Conservation (phyloP, 331 rosid species). For the Stylosanthes scabra region DNA sequence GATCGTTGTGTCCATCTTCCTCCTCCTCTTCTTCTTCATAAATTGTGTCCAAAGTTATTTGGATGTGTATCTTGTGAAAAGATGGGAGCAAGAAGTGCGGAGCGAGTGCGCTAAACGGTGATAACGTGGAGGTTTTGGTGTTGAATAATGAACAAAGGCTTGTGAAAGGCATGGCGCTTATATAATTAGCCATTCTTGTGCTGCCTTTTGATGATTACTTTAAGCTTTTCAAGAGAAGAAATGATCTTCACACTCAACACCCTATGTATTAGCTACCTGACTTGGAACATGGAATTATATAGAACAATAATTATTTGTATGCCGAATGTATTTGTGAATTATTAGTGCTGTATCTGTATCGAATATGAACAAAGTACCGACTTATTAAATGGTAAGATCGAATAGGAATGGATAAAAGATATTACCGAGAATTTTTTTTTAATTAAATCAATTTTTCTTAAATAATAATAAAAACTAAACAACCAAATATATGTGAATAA, state of each 20-base stretch:
- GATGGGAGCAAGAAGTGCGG: conserved; percentile 24
- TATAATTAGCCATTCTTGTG: conserved; percentile 7
- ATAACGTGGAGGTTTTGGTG: conserved; percentile 36
- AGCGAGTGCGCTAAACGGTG: conserved; percentile 51
- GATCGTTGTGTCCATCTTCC: background rate
- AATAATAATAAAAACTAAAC: too few relatives aligned
- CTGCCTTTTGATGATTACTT: background rate
- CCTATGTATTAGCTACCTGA: background rate
- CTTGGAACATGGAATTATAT: too few relatives aligned
- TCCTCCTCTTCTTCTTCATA: conserved; percentile 49
- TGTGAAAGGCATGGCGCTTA: background rate
- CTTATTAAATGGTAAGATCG: too few relatives aligned
- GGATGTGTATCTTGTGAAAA: conserved; percentile 34
- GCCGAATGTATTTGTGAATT: too few relatives aligned
- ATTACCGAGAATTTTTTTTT: too few relatives aligned
- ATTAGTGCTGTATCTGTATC: too few relatives aligned
- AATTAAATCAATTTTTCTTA: too few relatives aligned
- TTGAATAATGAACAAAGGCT: background rate
- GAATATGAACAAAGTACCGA: too few relatives aligned
- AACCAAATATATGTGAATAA: too few relatives aligned
- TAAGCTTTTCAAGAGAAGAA: background rate
- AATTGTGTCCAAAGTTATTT: conserved; percentile 46
- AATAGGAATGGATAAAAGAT: too few relatives aligned
- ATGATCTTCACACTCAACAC: background rate
- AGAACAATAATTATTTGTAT: too few relatives aligned